Conservation (phyloP, 805 yeast species). For the Ogataea philodendri region DNA sequence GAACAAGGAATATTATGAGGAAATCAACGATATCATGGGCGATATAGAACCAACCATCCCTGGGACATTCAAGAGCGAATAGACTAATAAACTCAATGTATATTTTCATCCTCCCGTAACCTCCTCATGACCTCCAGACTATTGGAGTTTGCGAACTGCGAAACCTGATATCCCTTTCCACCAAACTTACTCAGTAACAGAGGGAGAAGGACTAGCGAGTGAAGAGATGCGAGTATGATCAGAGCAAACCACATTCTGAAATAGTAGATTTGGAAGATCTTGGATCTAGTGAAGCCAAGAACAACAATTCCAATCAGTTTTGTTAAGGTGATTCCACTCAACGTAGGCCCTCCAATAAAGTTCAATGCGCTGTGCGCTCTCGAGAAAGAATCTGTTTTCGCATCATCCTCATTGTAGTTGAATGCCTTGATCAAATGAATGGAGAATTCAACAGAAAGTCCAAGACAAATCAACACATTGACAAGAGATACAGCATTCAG, state of each 20-base stretch:
- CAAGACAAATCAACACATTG: conserved; percentile 87
- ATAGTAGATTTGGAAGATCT: conserved; percentile 87
- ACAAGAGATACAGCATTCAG: conserved; percentile 89
- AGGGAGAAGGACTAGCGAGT: conserved; percentile 78
- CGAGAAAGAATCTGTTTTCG: conserved; percentile 20
- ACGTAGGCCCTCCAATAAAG: conserved; percentile 85
- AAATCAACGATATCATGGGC: conserved; percentile 15
- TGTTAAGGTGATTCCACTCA: conserved; percentile 88
- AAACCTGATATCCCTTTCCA: conserved; percentile 46
- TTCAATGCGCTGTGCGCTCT: conserved; percentile 59
- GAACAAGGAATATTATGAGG: conserved; percentile 20
- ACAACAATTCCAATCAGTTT: conserved; percentile 86
- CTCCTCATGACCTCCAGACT: conserved; percentile 28
- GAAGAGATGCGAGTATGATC: conserved; percentile 72
- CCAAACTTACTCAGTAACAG: conserved; percentile 64
- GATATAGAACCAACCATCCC: conserved; percentile 17
- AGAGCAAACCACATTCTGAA: conserved; percentile 92
- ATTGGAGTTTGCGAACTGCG: conserved; percentile 20
- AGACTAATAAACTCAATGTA: conserved; percentile 2
- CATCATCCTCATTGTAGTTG: conserved; percentile 34
- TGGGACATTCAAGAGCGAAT: conserved; percentile 13
- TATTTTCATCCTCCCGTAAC: conserved; percentile 13
- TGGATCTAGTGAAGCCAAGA: conserved; percentile 80
- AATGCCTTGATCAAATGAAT: conserved; percentile 82
- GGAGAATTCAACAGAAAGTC: conserved; percentile 91